Conservation (phyloP, 73 alveolate species). For the Paramecium tetraurelia region DNA sequence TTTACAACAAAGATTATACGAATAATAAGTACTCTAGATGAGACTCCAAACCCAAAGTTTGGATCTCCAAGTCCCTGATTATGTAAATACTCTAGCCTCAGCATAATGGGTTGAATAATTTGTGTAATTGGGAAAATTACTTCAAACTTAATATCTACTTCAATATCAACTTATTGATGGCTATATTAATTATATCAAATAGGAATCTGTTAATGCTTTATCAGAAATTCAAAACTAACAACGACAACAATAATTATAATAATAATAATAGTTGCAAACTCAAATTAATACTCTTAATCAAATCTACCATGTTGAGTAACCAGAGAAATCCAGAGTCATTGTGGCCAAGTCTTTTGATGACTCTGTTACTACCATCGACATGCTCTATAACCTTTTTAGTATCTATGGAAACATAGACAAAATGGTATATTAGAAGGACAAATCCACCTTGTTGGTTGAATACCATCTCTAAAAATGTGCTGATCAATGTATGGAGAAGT, state of each 20-base stretch:
- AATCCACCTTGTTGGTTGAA: background rate
- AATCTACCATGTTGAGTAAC: background rate
- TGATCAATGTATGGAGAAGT: slow-evolving; percentile 13
- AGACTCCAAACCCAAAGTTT: background rate
- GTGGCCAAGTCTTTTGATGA: slow-evolving; percentile 13
- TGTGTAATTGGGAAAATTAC: background rate
- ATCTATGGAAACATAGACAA: slow-evolving; percentile 31
- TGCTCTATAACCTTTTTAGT: slow-evolving; percentile 24
- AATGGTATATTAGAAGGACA: slow-evolving; percentile 12
- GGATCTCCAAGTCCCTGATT: background rate
- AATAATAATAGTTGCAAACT: background rate
- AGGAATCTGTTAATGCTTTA: background rate
- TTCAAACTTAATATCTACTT: background rate
- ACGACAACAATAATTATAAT: background rate
- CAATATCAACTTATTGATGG: background rate
- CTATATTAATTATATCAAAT: background rate
- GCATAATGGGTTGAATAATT: background rate
- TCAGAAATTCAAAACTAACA: background rate
- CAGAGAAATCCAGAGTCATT: background rate
- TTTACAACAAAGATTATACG: background rate
- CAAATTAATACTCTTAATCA: background rate
- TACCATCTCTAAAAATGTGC: slow-evolving; percentile 35
- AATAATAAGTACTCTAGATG: background rate
- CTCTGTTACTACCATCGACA: background rate
- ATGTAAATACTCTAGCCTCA: background rate